Base-by-base conservation (phyloP, 2,329 filamentous ascomycete genomes). In the Beauveria bassiana region DNA sequence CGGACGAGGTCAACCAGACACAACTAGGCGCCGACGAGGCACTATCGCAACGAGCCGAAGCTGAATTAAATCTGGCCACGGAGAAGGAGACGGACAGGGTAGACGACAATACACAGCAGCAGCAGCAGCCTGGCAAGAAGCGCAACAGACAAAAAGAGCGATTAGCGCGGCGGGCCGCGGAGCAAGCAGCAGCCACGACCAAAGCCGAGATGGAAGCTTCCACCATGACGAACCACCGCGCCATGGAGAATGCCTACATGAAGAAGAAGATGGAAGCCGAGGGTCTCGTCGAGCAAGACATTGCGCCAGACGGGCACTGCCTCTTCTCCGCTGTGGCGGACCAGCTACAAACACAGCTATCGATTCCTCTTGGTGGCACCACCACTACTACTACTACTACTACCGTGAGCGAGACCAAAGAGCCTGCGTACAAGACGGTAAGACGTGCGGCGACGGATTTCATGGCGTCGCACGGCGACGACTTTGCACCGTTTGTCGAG, bases 301-400 rank as follows among this genome's bases (percentile, higher is more conserved):
- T 99, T 62, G 83, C 83, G 45, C 91, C 95, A 0, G 93, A 99
- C 74, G 95, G 95, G 0, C 95, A 99, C 76, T 99, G 95, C 71
- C 78, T 99, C 18, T 99, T 98, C 75, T 89, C 91, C 18, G 92
- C 95, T 0, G 83, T 98, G 56, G 93, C 93, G 28, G 91, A 95
- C 72, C 92, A 96, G 74, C 80, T 97, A 59, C 76, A 75, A 59
- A 52, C 57, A 38, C 57, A 52, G 47, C 47, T 59, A 2, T 50
- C 38, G 5, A 43, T 60, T 5, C 42, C 58, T 1, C 58, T 60
- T 81, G 22, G 56, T 8, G 28, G 28, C 28, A 9, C 28, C 28
- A 28, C 26, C 26, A 28, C 7, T 4, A 26, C 28, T 2, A 31
- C 28, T 1, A 4, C 31, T 5, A 16, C 10, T 12, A 9, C 55